Evolutionary conservation across 2,329 filamentous ascomycete genomes (phyloP).

Genomic region (Penicillium sp.): DNA sequence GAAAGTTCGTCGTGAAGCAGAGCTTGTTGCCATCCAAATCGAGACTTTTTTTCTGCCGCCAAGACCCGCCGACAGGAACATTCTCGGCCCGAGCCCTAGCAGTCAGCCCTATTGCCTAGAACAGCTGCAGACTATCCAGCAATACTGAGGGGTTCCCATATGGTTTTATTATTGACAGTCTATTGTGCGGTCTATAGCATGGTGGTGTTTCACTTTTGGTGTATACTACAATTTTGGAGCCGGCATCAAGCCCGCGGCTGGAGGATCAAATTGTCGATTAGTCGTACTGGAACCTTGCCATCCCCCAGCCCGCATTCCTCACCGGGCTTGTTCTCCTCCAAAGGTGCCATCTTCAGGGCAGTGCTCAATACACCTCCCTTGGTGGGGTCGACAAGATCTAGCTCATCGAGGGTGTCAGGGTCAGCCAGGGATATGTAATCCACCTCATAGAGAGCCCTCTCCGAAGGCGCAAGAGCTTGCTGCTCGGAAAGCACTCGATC

Average conservation of each 20-base stretch:
- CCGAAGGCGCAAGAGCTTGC: slow-evolving; percentile 58
- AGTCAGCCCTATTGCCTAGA: slow-evolving; percentile 37
- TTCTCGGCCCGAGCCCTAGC: slow-evolving; percentile 40
- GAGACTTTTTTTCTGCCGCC: slow-evolving; percentile 31
- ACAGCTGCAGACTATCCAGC: not conserved
- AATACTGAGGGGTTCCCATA: not conserved
- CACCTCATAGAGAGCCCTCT: slow-evolving; percentile 75
- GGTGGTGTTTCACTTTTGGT: not conserved
- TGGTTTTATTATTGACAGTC: not conserved
- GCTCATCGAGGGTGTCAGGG: slow-evolving; percentile 78
- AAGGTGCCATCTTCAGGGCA: slow-evolving; percentile 84
- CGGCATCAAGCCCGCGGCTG: slow-evolving; percentile 36
- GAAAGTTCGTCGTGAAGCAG: slow-evolving; percentile 5
- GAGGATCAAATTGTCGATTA: slow-evolving; percentile 93
- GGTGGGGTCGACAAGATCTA: slow-evolving; percentile 69
- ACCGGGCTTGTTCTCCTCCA: slow-evolving; percentile 69
- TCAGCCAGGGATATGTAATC: slow-evolving; percentile 94
- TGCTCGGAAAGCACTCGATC: slow-evolving; percentile 64
- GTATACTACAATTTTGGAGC: not conserved
- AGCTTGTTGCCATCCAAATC: slow-evolving; percentile 23
- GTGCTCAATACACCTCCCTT: slow-evolving; percentile 85
- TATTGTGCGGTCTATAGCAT: not conserved
- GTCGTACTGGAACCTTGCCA: slow-evolving; percentile 74
- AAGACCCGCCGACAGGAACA: slow-evolving; percentile 31
- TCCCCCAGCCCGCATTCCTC: slow-evolving; percentile 75